These are phyloP conservation scores for Pichia norvegensis DNA, from an alignment of 1,139 yeast genomes.

Conservation along the genomic window DNA sequence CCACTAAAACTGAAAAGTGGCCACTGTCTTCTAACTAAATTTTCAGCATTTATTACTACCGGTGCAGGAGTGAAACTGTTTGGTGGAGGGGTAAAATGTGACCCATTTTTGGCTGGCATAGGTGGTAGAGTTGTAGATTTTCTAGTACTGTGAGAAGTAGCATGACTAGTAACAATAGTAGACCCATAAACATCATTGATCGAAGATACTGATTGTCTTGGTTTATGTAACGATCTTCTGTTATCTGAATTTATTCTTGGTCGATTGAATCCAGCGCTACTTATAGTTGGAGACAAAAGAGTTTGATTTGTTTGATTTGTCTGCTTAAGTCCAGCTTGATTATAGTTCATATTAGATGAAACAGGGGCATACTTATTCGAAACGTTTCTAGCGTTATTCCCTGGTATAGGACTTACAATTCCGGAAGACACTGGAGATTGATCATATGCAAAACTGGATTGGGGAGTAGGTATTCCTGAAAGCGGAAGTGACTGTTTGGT, in stretches of 20 bases:
- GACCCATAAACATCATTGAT: constrained; percentile 24
- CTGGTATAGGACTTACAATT: background rate
- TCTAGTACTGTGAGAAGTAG: constrained; percentile 16
- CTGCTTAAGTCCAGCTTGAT: background rate
- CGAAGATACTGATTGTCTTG: constrained; percentile 12
- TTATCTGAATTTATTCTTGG: constrained; percentile 1
- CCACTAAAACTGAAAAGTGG: constrained; percentile 74
- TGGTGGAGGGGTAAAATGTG: constrained; percentile 2
- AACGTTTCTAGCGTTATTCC: background rate
- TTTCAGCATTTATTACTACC: constrained; percentile 29
- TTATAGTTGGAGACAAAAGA: background rate
- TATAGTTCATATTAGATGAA: no score
- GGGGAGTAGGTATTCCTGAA: background rate
- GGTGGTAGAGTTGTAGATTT: constrained; percentile 23
- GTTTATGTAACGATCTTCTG: constrained; percentile 1
- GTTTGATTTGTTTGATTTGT: constrained; percentile 1
- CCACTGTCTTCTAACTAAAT: constrained; percentile 46
- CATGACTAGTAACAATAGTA: constrained; percentile 19
- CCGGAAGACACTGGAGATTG: background rate
- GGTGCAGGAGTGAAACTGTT: constrained; percentile 25
- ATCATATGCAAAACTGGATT: background rate
- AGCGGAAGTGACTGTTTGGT: constrained; percentile 17
- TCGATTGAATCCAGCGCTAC: background rate
- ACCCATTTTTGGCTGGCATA: constrained; percentile 2
- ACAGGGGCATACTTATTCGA: constrained; percentile 2